Evolutionary conservation across 192 early-diverging fungal genomes (phyloP).

Genomic region (Geosiphon pyriformis): DNA sequence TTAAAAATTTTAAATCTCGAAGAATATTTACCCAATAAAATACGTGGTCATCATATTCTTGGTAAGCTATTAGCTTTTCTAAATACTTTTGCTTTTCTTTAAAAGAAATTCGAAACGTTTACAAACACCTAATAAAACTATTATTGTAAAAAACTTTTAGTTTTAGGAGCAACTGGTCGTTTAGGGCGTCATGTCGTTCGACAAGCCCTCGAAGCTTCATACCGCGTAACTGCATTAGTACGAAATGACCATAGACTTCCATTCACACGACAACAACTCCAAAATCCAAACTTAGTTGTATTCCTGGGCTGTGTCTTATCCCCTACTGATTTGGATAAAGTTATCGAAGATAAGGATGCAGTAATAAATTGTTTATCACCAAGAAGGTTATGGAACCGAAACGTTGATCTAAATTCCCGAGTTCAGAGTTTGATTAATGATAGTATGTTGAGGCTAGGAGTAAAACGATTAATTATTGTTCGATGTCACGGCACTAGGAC

Average conservation of each 20-base stretch:
- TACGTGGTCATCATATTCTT: constrained; percentile 5
- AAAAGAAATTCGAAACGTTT: not conserved
- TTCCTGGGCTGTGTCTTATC: constrained; percentile 31
- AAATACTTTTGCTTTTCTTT: not conserved
- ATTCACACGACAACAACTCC: constrained; percentile 25
- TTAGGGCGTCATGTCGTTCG: constrained; percentile 34
- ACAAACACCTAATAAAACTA: not conserved
- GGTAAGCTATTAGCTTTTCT: not conserved
- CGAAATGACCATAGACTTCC: constrained; percentile 28
- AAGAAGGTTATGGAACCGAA: not conserved
- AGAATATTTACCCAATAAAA: not conserved
- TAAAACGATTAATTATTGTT: constrained; percentile 32
- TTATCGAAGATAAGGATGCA: constrained; percentile 37
- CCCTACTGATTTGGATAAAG: constrained; percentile 31
- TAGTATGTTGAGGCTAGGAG: constrained; percentile 19
- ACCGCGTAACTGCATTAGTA: constrained; percentile 35
- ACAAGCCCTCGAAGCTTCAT: constrained; percentile 34
- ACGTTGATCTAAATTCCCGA: not conserved
- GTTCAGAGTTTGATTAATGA: not conserved
- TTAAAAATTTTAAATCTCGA: not conserved
- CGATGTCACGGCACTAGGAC: constrained; percentile 29
- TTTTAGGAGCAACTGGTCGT: constrained; percentile 34
- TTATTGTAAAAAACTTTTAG: constrained; percentile 14
- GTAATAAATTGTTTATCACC: constrained; percentile 37
- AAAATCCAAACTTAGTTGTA: constrained; percentile 36